phyloP scores from a whole-genome alignment of 805 yeast genomes.

The Trichomonascus vanleenenianus region DNA sequence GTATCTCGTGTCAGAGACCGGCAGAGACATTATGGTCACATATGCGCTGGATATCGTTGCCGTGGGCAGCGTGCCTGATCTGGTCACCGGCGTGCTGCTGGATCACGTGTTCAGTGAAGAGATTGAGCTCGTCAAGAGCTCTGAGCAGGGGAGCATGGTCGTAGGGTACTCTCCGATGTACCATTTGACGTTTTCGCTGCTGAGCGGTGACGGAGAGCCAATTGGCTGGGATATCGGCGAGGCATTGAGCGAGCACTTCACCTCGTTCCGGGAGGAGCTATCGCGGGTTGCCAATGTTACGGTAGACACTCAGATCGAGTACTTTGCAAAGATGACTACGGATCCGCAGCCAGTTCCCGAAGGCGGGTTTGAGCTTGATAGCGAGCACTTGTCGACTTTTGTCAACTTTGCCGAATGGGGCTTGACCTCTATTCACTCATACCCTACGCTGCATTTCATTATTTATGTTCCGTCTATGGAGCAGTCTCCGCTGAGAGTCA shows the following conservation, averaged over 20 bases:
- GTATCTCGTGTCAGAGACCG: conserved; percentile 36
- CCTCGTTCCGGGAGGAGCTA: conserved; percentile 48
- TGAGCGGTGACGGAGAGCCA: conserved; percentile 51
- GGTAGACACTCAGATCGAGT: conserved; percentile 70
- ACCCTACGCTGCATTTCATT: conserved; percentile 66
- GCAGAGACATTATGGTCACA: conserved; percentile 33
- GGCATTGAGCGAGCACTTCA: conserved; percentile 42
- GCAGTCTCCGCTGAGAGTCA: conserved; percentile 43
- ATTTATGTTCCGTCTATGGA: conserved; percentile 52
- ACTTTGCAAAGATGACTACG: conserved; percentile 42
- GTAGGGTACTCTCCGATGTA: conserved; percentile 56
- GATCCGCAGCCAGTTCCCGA: conserved; percentile 4
- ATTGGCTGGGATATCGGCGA: conserved; percentile 66
- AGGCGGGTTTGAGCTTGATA: conserved; percentile 26
- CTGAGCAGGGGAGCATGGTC: conserved; percentile 25
- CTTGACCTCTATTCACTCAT: conserved; percentile 44
- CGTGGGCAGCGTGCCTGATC: conserved; percentile 56
- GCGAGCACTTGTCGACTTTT: conserved; percentile 59
- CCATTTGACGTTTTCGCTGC: conserved; percentile 67
- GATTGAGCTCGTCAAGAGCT: conserved; percentile 25
- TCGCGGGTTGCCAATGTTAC: conserved; percentile 59
- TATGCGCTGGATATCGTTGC: conserved; percentile 40
- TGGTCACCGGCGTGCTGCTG: conserved; percentile 44
- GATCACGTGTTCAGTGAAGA: conserved; percentile 41
- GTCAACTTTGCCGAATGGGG: conserved; percentile 86